phyloP scores from a whole-genome alignment of 106 monocot species.

The Narthecium ossifragum region DNA sequence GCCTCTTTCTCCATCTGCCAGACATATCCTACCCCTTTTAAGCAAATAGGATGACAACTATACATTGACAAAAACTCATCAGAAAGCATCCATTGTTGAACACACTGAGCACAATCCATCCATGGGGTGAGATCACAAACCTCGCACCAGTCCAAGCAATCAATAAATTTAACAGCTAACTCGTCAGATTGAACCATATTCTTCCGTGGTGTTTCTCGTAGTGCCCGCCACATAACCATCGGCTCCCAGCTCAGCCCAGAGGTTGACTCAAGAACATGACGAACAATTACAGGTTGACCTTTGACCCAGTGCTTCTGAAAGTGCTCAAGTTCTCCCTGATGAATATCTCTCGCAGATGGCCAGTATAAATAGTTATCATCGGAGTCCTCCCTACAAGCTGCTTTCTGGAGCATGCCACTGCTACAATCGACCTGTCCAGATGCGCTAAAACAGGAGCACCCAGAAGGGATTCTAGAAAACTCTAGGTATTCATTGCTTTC shows the following conservation, averaged over 20 bases:
- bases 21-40: no score
- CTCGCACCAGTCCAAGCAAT: constrained; percentile 9
- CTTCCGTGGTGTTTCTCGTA: constrained; percentile 7
- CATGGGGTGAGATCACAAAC: constrained; percentile 2
- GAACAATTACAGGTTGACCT: constrained; percentile 64
- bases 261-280: constrained; percentile 46
- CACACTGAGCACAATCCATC: no score
- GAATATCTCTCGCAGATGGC: constrained; percentile 38
- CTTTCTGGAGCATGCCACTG: constrained; percentile 14
- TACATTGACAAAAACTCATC: no score
- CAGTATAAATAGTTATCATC: constrained; percentile 59
- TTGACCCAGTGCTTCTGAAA: constrained; percentile 61
- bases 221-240: constrained; percentile 69
- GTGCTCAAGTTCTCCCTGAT: constrained; percentile 29
- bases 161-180: neutral
- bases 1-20: no score
- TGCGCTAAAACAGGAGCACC: constrained; percentile 14
- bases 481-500: neutral
- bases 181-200: neutral
- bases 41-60: no score
- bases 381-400: constrained; percentile 35
- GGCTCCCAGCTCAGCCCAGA: constrained; percentile 77
- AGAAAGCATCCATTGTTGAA: no score
- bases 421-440: constrained; percentile 6
- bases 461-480: neutral